Evolutionary conservation across 2,329 filamentous ascomycete species (phyloP), one percentile per base, ranked within the genome.

Genomic region (Cordyceps javanica): DNA sequence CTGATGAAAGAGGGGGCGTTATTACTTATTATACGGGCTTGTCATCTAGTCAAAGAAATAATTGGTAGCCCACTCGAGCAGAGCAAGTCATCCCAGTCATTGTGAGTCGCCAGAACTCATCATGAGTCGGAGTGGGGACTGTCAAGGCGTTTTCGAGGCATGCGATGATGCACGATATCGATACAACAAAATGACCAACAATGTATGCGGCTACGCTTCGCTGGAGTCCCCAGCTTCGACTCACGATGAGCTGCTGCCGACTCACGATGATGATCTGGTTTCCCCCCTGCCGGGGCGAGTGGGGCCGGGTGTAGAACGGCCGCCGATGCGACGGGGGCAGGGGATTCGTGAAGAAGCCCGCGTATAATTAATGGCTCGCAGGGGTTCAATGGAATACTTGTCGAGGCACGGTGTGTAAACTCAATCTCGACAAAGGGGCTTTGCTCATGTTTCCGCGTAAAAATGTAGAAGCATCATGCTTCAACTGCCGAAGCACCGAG

Each of bases 11-110:
- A 0, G 26, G 26, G 1, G 0, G 5, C 36, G 38, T 45, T 57
- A 57, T 51, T 52, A 5, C 1, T 36, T 5, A 0, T 36, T 57
- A 30, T 59, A 62, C 49, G 46, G 25, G 45, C 19, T n/a, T n/a
- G n/a, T n/a, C n/a, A n/a, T n/a, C n/a, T n/a, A n/a, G n/a, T n/a
- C n/a, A n/a, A n/a, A n/a, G n/a, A n/a, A n/a, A n/a, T n/a, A n/a
- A n/a, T n/a, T n/a, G n/a, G n/a, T n/a, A n/a, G n/a, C 13, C 13
- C 8, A 41, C 52, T 44, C n/a, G 14, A n/a, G n/a, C n/a, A n/a
- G n/a, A n/a, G n/a, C n/a, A n/a, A 25, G 16, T 7, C 21, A 8
- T 23, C 4, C n/a, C 11, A 34, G 7, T 14, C 46, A 49, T 46
- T 3, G 11, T 34, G 19, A 25, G 30, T 36, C 30, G 14, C 30